Conservation (phyloP, 2,329 filamentous ascomycete species). For the Pseudocercospora fuligena region DNA sequence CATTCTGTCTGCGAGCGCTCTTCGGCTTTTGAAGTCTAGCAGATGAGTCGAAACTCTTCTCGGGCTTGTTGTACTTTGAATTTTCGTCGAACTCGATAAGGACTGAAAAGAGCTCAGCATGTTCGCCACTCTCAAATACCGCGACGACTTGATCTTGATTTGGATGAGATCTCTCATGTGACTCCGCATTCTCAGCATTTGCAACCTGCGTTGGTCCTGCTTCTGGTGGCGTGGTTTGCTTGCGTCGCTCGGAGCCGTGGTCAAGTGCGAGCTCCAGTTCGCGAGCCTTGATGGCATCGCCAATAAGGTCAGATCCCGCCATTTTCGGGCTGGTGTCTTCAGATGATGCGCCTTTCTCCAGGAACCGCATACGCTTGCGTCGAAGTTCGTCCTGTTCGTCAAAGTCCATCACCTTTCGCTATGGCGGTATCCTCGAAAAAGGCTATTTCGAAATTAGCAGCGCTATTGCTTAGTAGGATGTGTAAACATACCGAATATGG, state of each 20-base stretch:
- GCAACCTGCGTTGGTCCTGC: too few relatives aligned
- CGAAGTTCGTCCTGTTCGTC: not conserved
- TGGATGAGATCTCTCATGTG: not conserved
- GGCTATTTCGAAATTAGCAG: not conserved
- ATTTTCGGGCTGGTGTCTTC: not conserved
- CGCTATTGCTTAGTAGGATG: not conserved
- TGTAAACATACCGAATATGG: not conserved
- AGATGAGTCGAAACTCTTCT: slow-evolving; percentile 9
- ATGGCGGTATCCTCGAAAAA: not conserved
- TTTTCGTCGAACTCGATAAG: slow-evolving; percentile 44
- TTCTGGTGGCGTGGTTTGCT: not conserved
- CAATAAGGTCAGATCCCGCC: not conserved
- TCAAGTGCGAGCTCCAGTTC: not conserved
- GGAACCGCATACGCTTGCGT: not conserved
- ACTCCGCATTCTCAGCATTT: not conserved
- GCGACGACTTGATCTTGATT: not conserved
- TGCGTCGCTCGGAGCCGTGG: not conserved
- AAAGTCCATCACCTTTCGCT: not conserved
- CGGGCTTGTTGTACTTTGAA: slow-evolving; percentile 26
- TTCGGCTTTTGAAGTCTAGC: not conserved
- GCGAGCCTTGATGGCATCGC: not conserved
- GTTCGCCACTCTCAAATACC: not conserved
- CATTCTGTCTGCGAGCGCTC: not conserved
- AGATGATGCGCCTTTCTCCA: not conserved
- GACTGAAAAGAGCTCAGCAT: slow-evolving; percentile 21